Evolutionary conservation across 768 basidiomycete species (phyloP).

Genomic region (Hericium rajendrae): DNA sequence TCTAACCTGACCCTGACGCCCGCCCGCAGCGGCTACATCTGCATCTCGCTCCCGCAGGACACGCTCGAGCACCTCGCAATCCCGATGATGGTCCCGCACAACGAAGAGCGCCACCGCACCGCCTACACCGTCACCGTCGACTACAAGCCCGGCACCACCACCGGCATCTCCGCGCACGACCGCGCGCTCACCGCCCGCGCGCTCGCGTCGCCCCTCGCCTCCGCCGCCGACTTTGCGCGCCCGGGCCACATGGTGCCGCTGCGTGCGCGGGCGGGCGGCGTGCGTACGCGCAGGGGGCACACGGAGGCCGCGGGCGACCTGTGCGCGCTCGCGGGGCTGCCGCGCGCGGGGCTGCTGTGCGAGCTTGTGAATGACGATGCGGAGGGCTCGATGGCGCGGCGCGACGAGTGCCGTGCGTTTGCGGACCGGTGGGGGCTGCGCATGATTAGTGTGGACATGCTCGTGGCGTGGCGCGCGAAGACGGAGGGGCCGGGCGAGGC

Average conservation of each 20-base stretch:
- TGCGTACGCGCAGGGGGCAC: conserved; percentile 82
- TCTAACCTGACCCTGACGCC: background rate
- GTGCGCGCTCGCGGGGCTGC: conserved; percentile 62
- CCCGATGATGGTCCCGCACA: conserved; percentile 89
- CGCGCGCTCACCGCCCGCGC: conserved; percentile 80
- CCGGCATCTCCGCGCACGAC: conserved; percentile 96
- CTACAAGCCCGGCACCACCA: conserved; percentile 84
- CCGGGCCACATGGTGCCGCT: conserved; percentile 96
- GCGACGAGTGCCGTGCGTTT: conserved; percentile 88
- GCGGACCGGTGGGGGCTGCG: conserved; percentile 85
- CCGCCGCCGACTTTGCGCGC: conserved; percentile 68
- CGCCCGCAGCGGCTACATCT: conserved; percentile 79
- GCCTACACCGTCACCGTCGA: conserved; percentile 96
- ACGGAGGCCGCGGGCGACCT: conserved; percentile 89
- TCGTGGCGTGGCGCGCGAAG: conserved; percentile 35
- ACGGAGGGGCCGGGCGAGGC: conserved; percentile 2
- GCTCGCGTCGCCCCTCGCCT: conserved; percentile 53
- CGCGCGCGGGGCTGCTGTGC: conserved; percentile 76
- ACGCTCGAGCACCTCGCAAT: conserved; percentile 72
- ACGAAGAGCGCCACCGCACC: conserved; percentile 85
- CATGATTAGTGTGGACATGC: conserved; percentile 90
- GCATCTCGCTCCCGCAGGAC: conserved; percentile 69
- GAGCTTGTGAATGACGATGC: conserved; percentile 92
- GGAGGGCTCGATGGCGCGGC: conserved; percentile 84
- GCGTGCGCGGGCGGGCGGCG: conserved; percentile 77